Percentiles rank a stretch among this genome's conserved stretches.
Evolutionary conservation across 73 alveolate species (phyloP).

Genomic region (Tetrahymena elliotti): DNA sequence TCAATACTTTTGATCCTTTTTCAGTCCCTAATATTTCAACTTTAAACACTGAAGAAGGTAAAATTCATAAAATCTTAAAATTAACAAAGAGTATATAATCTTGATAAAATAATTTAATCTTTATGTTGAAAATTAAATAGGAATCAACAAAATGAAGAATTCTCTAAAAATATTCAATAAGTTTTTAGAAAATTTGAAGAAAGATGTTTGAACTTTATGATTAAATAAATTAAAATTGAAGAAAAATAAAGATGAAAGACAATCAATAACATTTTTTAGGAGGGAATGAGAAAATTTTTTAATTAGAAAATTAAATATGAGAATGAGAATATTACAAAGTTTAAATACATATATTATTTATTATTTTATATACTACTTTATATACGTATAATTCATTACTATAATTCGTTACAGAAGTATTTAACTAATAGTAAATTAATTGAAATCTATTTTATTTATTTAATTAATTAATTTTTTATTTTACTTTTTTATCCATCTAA

Average conservation of each 20-base stretch:
- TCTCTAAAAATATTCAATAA: neutral
- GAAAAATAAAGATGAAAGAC: too few relatives aligned
- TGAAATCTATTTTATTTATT: neutral
- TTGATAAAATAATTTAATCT: neutral
- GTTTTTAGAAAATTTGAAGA: neutral
- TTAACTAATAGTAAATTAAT: neutral
- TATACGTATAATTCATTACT: neutral
- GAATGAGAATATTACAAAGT: neutral
- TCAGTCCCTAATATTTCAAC: slow-evolving; percentile 44
- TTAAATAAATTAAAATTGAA: neutral
- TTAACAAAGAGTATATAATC: neutral
- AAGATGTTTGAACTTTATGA: neutral
- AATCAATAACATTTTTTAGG: too few relatives aligned
- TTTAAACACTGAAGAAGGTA: neutral
- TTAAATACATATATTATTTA: too few relatives aligned
- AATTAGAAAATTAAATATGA: neutral
- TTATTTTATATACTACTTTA: neutral
- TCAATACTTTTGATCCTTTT: slow-evolving; percentile 44
- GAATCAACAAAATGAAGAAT: neutral
- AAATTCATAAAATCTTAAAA: neutral
- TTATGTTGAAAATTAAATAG: neutral
- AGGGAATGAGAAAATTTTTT: neutral
- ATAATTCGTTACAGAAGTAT: neutral
- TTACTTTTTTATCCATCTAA: too few relatives aligned
- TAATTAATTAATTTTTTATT: too few relatives aligned